Evolutionary conservation across 768 basidiomycete species (phyloP), one percentile per base, ranked within the genome.

Genomic region (Psilocybe azurescens): DNA sequence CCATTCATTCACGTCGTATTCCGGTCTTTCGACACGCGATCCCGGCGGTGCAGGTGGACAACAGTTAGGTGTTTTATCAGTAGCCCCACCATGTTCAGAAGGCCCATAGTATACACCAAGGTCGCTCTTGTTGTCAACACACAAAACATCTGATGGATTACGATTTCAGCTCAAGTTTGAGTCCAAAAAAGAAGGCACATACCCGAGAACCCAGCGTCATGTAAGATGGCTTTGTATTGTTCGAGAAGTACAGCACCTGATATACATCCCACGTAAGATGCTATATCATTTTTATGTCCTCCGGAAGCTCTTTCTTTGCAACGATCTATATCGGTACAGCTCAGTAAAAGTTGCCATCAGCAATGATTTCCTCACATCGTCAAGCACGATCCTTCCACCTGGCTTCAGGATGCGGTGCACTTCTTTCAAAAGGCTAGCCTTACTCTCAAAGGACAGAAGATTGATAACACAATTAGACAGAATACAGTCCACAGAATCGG

Each of bases 391-490:
- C n/a, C 85, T 76, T 8, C 87, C 86, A 54, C 85, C 85, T 8
- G 83, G 81, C 68, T 83, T 87, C 51, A 89, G 73, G 2, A 87
- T 74, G 10, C 87, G 75, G 53, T 78, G 69, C 0, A 77, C 73
- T 60, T 89, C 86, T 46, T 78, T 77, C 52, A 86, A 68, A 5
- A 82, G 65, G n/a, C 55, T 69, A 3, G 65, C 69, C 64, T 84
- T 87, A 2, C 78, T 81, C 11, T 73, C 68, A 0, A 56, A 57
- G 0, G 84, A 80, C 5, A 87, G 65, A 2, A 85, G 69, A 65
- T 86, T 85, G 67, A 87, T 70, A 3, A 86, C 84, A 56, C 86
- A 86, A 67, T 86, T 88, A 5, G 85, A 86, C 5, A 86, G 63
- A 14, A 89, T 73, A 60, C 83, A 86, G 63, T 88, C 84, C 16